Base-by-base conservation (phyloP, 305 asterid genomes). In the Fraxinus greggii region DNA sequence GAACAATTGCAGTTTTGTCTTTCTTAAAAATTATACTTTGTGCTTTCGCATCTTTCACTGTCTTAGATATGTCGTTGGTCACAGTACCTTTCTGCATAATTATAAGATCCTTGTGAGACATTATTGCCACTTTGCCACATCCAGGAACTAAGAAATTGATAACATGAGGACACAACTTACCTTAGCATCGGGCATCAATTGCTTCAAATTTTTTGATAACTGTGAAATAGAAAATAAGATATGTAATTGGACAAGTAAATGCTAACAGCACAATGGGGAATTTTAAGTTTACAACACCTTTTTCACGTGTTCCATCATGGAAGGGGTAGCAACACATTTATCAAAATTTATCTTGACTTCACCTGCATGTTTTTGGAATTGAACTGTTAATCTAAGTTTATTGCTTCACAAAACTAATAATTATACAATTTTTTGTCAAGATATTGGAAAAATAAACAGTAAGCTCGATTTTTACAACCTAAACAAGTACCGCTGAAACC, bases 1-100 rank as follows among this genome's bases (percentile, higher is more conserved):
- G 99, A 84, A 94, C 98, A 78, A 96, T 94, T 83, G 99, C 99
- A 85, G 97, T 91, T 90, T 94, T 96, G 83, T 96, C 99, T 86
- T 96, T 96, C 86, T 92, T 92, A 91, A 94, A 96, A 78, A 87
- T 89, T 80, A 94, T 89, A 72, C 94, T 88, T 78, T 83, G 91
- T 85, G 85, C 93, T 85, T 91, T 93, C 10, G 97, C 93, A 76
- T 89, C 97, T 90, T 88, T 92, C 82, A 94, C 98, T 40, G 95
- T 90, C 69, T 89, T 89, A 24, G 92, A 67, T 77, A 96, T 89
- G 80, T 96, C 95, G 81, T 91, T 90, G 83, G 98, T 96, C 87
- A 96, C 85, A 35, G 98, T 92, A 81, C 98, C 98, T 88, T 96
- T 92, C 98, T 96, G 90, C 92, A 89, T 38, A 79, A 73, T 15